Base-by-base conservation (phyloP, 768 basidiomycete species). In the Lactarius akahatsu region DNA sequence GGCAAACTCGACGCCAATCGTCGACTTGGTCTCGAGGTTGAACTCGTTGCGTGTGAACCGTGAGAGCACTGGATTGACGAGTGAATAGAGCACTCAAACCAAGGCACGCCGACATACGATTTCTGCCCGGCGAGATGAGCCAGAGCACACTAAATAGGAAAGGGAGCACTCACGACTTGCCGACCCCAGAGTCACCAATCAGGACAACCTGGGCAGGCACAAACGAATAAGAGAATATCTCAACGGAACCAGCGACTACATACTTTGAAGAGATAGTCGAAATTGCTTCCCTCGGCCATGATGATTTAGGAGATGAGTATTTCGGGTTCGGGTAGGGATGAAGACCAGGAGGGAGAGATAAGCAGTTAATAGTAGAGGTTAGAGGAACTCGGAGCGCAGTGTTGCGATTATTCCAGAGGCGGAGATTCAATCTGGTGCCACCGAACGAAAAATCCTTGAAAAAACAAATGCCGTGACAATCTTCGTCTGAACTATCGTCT, bases 41-140 rank as follows among this genome's bases (percentile, higher is more conserved):
- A 99, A 99, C 79, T 98, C 96, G 76, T 98, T 98, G 72, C 96
- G 89, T 71, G 97, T 99, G 86, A 99, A 99, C 75, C 97, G 94
- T 80, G 95, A 96, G 77, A 99, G 95, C 79, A 99, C 97, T 99
- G 76, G 40, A 47, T 57, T 58, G 61, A 57, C 52, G 68, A 66
- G 54, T 61, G 62, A 69, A 60, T 65, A 63, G 34, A 47, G 32
- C 15, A 26, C 43, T 57, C 57, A 26, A 36, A 52, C 36, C 38
- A 41, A 36, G 1, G 26, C 41, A 32, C 9, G 32, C 20, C 20
- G 52, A 82, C 86, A 72, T 76, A 92, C 90, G 75, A 77, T 91
- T 91, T 67, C 88, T 91, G 72, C 28, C 23, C 57, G 59, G 41
- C 9, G 60, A 28, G 64, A 52, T 41, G 32, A 71, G 62, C 1